Conservation (phyloP, 805 yeast species). For the Suhomyces canberraensis region DNA sequence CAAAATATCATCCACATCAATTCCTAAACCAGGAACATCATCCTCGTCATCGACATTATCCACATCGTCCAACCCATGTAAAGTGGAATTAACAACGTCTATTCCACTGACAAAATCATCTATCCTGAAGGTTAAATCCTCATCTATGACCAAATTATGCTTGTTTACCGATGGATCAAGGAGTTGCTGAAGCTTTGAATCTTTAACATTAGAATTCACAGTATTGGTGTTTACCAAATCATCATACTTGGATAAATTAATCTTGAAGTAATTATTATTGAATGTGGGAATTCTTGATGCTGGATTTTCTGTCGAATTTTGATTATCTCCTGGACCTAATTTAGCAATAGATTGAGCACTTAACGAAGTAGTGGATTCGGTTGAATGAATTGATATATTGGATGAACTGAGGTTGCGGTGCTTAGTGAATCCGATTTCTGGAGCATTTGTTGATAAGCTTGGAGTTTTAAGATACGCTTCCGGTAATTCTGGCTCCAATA, state of each 20-base stretch:
- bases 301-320: conserved; percentile 13
- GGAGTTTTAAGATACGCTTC: conserved; percentile 30
- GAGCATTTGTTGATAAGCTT: background rate
- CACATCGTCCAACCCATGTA: conserved; percentile 21
- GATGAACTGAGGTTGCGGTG: conserved; percentile 15
- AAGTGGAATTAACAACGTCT: conserved; percentile 18
- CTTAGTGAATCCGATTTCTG: conserved; percentile 6
- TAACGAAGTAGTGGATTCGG: conserved; percentile 19
- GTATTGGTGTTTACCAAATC: conserved; percentile 17
- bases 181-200: conserved; percentile 8
- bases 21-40: conserved; percentile 39
- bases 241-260: conserved; percentile 34
- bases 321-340: background rate
- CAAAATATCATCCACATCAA: conserved; percentile 42
- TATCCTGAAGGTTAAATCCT: conserved; percentile 31
- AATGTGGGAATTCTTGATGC: conserved; percentile 29
- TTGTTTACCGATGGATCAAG: conserved; percentile 16
- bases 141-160: conserved; percentile 27
- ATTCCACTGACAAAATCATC: conserved; percentile 33
- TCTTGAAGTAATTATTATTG: conserved; percentile 34
- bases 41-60: conserved; percentile 34
- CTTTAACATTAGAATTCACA: conserved; percentile 1
- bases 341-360: conserved; percentile 3
- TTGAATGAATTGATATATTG: conserved; percentile 22
- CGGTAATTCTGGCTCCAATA: conserved; percentile 57